phyloP scores from a whole-genome alignment of 768 basidiomycete species.

The Hypholoma sublateritium region DNA sequence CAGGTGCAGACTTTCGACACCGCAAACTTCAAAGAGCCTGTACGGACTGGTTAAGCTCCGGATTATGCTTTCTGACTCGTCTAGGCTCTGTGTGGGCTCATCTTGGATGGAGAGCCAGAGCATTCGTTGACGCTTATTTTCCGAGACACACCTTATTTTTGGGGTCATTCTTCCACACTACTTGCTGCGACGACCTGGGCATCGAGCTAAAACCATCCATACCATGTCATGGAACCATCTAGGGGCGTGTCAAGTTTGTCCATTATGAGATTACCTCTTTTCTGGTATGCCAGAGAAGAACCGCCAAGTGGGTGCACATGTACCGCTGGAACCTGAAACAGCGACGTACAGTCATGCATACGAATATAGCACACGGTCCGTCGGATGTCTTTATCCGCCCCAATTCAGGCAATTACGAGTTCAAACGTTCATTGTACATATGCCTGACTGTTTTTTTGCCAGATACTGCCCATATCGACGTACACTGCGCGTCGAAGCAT shows the following conservation, averaged over 20 bases:
- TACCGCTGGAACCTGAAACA: neutral
- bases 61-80: neutral
- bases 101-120: neutral
- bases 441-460: no score
- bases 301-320: constrained; percentile 1
- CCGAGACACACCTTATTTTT: no score
- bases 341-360: neutral
- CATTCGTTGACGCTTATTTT: neutral
- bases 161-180: no score
- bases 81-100: neutral
- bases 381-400: neutral
- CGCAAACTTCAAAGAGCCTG: no score
- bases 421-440: no score
- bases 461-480: no score
- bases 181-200: no score
- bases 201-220: neutral
- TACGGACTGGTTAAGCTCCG: neutral
- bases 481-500: no score
- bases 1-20: neutral
- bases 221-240: neutral
- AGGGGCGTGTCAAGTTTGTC: neutral
- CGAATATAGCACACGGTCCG: neutral
- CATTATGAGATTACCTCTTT: constrained; percentile 3
- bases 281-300: constrained; percentile 2
- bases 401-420: neutral